Evolutionary conservation across 352 stramenopile species (phyloP).

Genomic region (Pythium pyrilobum): DNA sequence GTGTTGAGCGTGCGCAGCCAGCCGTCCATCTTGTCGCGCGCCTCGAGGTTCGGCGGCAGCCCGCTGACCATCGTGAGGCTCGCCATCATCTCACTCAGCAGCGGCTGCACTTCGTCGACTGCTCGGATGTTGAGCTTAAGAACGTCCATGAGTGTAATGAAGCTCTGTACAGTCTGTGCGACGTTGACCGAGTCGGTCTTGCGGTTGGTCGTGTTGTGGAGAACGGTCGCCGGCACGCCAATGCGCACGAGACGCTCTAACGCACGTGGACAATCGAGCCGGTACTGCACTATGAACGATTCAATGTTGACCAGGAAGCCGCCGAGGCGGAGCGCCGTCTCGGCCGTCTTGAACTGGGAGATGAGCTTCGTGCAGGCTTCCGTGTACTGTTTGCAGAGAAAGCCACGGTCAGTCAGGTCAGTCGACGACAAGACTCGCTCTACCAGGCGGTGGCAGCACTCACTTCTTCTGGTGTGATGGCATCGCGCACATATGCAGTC

Average conservation of each 20-base stretch:
- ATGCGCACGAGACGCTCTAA: slow-evolving; percentile 91
- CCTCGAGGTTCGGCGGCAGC: slow-evolving; percentile 91
- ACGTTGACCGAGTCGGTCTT: slow-evolving; percentile 89
- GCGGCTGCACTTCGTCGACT: slow-evolving; percentile 96
- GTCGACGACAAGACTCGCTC: too few relatives aligned
- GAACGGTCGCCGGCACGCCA: slow-evolving; percentile 91
- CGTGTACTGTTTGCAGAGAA: slow-evolving; percentile 76
- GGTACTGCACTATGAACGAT: slow-evolving; percentile 93
- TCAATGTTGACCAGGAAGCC: slow-evolving; percentile 66
- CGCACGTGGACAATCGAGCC: slow-evolving; percentile 95
- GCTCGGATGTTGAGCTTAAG: slow-evolving; percentile 97
- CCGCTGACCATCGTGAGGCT: slow-evolving; percentile 92
- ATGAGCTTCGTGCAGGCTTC: slow-evolving; percentile 96
- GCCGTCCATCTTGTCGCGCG: slow-evolving; percentile 89
- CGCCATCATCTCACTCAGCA: slow-evolving; percentile 96
- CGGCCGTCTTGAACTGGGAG: slow-evolving; percentile 96
- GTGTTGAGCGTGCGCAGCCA: slow-evolving; percentile 96
- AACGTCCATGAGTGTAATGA: slow-evolving; percentile 98
- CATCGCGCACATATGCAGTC: slow-evolving; percentile 94
- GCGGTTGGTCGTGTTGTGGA: slow-evolving; percentile 77
- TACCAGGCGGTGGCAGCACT: too few relatives aligned
- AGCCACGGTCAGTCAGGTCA: slow-evolving; percentile 1
- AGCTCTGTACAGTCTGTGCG: slow-evolving; percentile 95
- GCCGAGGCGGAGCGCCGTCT: slow-evolving; percentile 87
- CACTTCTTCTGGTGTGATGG: slow-evolving; percentile 89